Conservation (phyloP, 2,329 filamentous ascomycete species). For the Pseudogymnoascus verrucosus region DNA sequence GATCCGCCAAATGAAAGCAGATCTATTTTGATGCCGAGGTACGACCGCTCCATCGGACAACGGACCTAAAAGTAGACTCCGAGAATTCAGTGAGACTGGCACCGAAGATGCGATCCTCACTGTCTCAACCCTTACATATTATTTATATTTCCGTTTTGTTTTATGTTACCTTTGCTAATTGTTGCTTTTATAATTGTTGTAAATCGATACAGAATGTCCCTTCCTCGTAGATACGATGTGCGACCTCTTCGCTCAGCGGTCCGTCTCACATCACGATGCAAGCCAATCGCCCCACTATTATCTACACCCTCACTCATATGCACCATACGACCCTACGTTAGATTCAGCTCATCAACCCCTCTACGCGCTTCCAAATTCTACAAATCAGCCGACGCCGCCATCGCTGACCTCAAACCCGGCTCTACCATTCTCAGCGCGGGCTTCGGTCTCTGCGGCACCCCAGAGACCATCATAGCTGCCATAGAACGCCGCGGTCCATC, state of each 20-base stretch:
- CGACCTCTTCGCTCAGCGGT: background rate
- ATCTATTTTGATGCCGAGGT: background rate
- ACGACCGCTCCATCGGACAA: background rate
- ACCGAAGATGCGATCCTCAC: background rate
- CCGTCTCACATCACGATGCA: background rate
- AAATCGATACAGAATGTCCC: background rate
- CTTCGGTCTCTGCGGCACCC: constrained; percentile 75
- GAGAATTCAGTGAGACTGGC: background rate
- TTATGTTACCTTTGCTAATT: background rate
- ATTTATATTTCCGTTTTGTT: background rate
- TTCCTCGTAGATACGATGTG: background rate
- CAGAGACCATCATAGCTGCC: constrained; percentile 66
- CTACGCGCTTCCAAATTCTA: constrained; percentile 39
- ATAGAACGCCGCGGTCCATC: constrained; percentile 53
- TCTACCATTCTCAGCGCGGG: constrained; percentile 67
- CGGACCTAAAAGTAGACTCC: background rate
- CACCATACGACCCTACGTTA: background rate
- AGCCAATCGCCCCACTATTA: background rate
- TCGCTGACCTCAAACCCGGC: constrained; percentile 62
- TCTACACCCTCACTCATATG: background rate
- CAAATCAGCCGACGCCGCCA: constrained; percentile 55
- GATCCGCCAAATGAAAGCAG: background rate
- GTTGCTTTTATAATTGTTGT: background rate
- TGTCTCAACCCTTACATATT: background rate
- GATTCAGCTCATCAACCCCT: background rate